These are phyloP conservation scores for Prunus kanzakura DNA, from an alignment of 306 rosid genomes.

Conservation along the genomic window DNA sequence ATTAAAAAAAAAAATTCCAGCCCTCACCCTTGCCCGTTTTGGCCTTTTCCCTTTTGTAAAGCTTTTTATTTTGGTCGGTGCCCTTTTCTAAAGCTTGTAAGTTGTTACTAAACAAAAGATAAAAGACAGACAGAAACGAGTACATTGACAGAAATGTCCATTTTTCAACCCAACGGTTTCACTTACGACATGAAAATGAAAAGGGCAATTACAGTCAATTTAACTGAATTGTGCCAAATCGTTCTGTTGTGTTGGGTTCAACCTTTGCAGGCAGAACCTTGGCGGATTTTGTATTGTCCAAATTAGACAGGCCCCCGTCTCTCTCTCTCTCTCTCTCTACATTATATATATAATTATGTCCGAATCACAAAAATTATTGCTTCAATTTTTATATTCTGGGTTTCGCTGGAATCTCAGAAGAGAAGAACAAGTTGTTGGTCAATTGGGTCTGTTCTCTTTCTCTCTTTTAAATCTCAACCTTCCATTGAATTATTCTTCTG, in stretches of 20 bases:
- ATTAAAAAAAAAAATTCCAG: no score
- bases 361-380: neutral
- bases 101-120: no score
- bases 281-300: constrained; percentile 28
- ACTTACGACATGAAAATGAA: no score
- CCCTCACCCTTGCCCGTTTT: no score
- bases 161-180: no score
- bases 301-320: neutral
- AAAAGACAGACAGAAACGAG: neutral
- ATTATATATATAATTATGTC: neutral
- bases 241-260: neutral
- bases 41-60: no score
- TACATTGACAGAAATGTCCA: constrained; percentile 15
- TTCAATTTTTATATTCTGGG: constrained; percentile 14
- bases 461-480: neutral
- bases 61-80: no score
- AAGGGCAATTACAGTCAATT: constrained; percentile 31
- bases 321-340: neutral
- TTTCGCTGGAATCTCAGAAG: constrained; percentile 13
- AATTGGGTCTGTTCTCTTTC: neutral
- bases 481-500: neutral
- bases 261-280: constrained; percentile 8
- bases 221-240: constrained; percentile 1
- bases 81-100: no score
- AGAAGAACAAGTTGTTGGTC: neutral